A percentile compares a stretch with the other conserved stretches of the same genome.
These are phyloP conservation scores for Aureobasidium sp. DNA, from an alignment of 2,329 filamentous ascomycete genomes.

Conservation along the genomic window DNA sequence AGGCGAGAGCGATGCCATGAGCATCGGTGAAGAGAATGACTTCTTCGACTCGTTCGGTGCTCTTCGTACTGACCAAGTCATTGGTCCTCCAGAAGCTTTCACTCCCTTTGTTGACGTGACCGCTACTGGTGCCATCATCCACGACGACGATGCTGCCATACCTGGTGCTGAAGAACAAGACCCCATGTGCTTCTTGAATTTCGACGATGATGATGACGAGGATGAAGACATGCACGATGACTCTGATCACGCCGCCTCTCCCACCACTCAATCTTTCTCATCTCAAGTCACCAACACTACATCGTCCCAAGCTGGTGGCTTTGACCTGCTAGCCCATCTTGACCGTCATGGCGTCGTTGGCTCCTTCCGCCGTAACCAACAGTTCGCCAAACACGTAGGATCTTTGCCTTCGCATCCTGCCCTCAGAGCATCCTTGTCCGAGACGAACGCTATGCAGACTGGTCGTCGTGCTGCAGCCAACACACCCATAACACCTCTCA, in stretches of 20 bases:
- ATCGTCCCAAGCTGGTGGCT: constrained; percentile 7
- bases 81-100: constrained; percentile 15
- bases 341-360: constrained; percentile 57
- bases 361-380: constrained; percentile 60
- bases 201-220: constrained; percentile 53
- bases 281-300: constrained; percentile 39
- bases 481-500: constrained; percentile 58
- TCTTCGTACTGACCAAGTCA: constrained; percentile 12
- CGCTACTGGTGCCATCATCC: constrained; percentile 11
- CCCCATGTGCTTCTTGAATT: constrained; percentile 63
- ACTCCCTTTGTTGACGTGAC: constrained; percentile 13
- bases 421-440: constrained; percentile 56
- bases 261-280: constrained; percentile 37
- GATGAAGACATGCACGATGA: constrained; percentile 42
- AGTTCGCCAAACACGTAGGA: constrained; percentile 40
- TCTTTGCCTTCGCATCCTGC: constrained; percentile 50
- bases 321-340: constrained; percentile 52
- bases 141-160: constrained; percentile 5
- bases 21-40: constrained; percentile 2
- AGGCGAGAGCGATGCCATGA: constrained; percentile 13
- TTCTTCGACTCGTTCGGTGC: constrained; percentile 12
- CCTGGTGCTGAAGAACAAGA: constrained; percentile 42
- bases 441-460: constrained; percentile 52
- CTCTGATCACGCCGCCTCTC: constrained; percentile 28
- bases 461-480: constrained; percentile 58